phyloP scores from a whole-genome alignment of 2,329 filamentous ascomycete genomes.

The Botrytis aclada region DNA sequence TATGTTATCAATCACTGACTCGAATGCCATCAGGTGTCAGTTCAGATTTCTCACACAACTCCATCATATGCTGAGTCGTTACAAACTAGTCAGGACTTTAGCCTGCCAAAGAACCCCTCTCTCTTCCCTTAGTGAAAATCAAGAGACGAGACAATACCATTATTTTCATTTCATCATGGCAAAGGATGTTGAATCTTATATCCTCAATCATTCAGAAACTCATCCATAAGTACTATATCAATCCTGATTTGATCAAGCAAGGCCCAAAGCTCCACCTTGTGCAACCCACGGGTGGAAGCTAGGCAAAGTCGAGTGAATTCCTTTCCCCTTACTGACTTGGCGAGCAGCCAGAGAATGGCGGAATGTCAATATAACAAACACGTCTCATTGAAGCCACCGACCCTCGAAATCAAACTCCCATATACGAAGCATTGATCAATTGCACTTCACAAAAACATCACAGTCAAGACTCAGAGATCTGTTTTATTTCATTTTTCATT shows the following conservation, averaged over 20 bases:
- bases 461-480: not conserved
- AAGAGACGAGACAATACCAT: not conserved
- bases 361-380: not conserved
- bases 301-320: not conserved
- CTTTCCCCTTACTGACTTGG: not conserved
- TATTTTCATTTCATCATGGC: not conserved
- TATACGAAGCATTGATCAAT: not conserved
- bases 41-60: not conserved
- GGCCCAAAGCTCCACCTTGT: not conserved
- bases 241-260: not conserved
- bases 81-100: not conserved
- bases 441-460: not conserved
- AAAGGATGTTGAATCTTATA: not conserved
- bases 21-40: not conserved
- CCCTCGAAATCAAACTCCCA: not conserved
- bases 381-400: not conserved
- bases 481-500: not conserved
- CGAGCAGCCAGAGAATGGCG: not conserved
- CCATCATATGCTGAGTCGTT: not conserved
- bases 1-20: not conserved
- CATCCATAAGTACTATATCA: not conserved
- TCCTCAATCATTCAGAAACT: not conserved
- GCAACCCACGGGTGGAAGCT: not conserved
- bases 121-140: not conserved
- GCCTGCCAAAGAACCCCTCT: not conserved